These are phyloP conservation scores for Pleurotus salmoneostramineus DNA, from an alignment of 768 basidiomycete genomes.

Conservation along the genomic window DNA sequence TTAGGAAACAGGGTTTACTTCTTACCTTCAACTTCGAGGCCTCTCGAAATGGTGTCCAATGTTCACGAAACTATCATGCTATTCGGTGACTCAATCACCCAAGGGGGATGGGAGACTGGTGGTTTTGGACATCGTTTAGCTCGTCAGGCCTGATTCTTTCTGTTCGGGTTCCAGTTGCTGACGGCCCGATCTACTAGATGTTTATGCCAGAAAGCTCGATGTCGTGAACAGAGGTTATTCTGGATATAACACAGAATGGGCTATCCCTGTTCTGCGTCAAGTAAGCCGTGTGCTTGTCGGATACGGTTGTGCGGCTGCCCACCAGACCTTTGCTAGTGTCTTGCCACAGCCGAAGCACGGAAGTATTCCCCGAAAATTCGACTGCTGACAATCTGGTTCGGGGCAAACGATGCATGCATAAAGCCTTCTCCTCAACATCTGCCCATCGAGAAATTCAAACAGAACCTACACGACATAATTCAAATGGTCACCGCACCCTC, in stretches of 20 bases:
- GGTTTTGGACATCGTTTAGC: conserved; percentile 71
- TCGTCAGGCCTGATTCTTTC: conserved; percentile 34
- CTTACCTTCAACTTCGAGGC: background rate
- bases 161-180: background rate
- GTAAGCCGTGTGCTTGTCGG: conserved; percentile 34
- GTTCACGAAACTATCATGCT: conserved; percentile 68
- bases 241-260: conserved; percentile 90
- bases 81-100: conserved; percentile 82
- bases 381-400: conserved; percentile 86
- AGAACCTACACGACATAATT: conserved; percentile 64
- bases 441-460: conserved; percentile 57
- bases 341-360: conserved; percentile 49
- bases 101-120: conserved; percentile 53
- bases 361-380: conserved; percentile 54
- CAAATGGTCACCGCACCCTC: conserved; percentile 54
- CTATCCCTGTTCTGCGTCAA: conserved; percentile 73
- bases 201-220: conserved; percentile 78
- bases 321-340: conserved; percentile 36
- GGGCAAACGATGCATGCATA: conserved; percentile 83
- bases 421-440: conserved; percentile 70
- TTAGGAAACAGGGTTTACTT: background rate
- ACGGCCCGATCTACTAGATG: conserved; percentile 38
- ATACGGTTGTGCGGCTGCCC: background rate
- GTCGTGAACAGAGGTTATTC: conserved; percentile 81
- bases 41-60: conserved; percentile 44